Evolutionary conservation across 2,329 filamentous ascomycete species (phyloP), one percentile per base, ranked within the genome.

Genomic region (Colletotrichum salicis): DNA sequence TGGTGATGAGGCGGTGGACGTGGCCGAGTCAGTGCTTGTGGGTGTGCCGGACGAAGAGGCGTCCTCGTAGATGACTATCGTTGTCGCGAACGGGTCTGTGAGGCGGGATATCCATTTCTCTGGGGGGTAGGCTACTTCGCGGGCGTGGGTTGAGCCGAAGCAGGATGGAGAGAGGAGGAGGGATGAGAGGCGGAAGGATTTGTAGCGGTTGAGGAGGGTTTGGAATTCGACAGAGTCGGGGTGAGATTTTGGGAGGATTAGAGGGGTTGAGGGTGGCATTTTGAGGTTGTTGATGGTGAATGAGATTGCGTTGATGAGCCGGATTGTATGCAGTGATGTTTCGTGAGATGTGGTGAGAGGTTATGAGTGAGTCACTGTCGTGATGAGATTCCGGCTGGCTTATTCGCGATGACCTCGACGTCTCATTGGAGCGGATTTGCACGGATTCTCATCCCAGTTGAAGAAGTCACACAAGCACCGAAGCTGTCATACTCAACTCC

Each of bases 91-190:
- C 1, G 68, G 68, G 41, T 66, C 63, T 6, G 60, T 1, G 13
- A 73, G 27, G 4, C 69, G 64, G 4, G 41, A 58, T 12, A 13
- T 41, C 71, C 71, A 73, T 22, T 35, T 58, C 0, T 72, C 69
- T 15, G 41, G 24, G 15, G 64, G 24, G 27, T 69, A 66, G 11
- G n/a, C 51, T 24, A n/a, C 64, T 27, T 73, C 71, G n/a, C 64
- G 60, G 15, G 71, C 69, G 35, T 68, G 52, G 2, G 68, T 68
- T 3, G 71, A 68, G 3, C 68, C 69, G 52, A 72, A 73, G 24
- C 22, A 58, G 12, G 59, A 56, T 1, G 71, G 71, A 1, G 69
- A 72, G 11, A 64, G 69, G 29, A 22, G 55, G 29, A 73, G 60
- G 10, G 71, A 64, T 8, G 54, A 10, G 8, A 73, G 71, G 35